Evolutionary conservation across 257 asterid species (phyloP), one percentile per base, ranked within the genome.

Genomic region (Solanum appendiculatum): DNA sequence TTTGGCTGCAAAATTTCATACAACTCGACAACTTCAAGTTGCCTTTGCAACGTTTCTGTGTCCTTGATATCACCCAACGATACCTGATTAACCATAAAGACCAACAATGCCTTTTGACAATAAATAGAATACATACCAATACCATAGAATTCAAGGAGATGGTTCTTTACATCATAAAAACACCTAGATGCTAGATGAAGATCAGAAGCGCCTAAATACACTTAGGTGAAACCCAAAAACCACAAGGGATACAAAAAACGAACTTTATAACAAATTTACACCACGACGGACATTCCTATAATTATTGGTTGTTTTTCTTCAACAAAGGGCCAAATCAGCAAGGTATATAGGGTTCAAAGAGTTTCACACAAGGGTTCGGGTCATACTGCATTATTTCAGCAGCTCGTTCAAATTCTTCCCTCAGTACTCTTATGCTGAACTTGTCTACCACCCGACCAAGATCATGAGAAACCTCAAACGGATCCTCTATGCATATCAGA

Each of bases 401-500:
- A 21, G 98, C 98, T 0, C 99, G 98, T 92, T 95, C 98, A 73
- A 97, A 97, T 91, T 97, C 99, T 90, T 97, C 98, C 10, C 98
- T 94, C 54, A 97, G 86, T 83, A 97, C 99, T 94, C 92, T 91
- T 31, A 97, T 94, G 91, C 98, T 95, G 46, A 36, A 87, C 92
- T 91, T 95, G 92, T 97, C 99, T 16, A 97, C 99, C 86, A 97
- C 98, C 88, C 98, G 88, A 51, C 99, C 99, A 46, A 97, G 99
- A 90, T 97, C 99, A 88, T 97, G 99, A 27, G 97, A 91, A 44
- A 88, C 68, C 91, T 94, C 99, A 33, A 97, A 97, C 1, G 98
- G 99, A 91, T 97, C 99, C 91, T 97, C 99, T 18, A 97, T 95
- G 94, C 99, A 97, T 92, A 97, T 97, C 93, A 97, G 88, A 88